Evolutionary conservation across 177 flowering plant species (phyloP).

Genomic region (Vitis hybrid): DNA sequence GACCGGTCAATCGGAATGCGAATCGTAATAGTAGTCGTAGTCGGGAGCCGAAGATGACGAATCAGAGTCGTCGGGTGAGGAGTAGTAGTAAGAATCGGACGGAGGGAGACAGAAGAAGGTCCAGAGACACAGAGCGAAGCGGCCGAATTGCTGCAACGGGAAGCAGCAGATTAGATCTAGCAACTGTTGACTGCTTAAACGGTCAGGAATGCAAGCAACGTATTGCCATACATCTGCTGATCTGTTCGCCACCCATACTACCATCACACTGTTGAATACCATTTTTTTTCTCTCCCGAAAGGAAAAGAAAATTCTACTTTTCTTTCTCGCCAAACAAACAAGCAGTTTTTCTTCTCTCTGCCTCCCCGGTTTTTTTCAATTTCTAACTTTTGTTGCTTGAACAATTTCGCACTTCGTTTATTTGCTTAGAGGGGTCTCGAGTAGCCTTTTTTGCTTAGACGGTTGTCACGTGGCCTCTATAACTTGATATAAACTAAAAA

Average conservation of each 20-base stretch:
- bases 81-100: constrained; percentile 18
- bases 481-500: no score
- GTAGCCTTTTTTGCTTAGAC: no score
- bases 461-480: no score
- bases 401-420: no score
- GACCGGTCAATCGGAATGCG: constrained; percentile 28
- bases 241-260: constrained; percentile 27
- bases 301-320: not conserved
- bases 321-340: no score
- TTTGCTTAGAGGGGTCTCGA: no score
- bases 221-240: constrained; percentile 36
- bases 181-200: constrained; percentile 28
- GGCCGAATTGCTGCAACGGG: constrained; percentile 37
- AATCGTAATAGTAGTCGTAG: constrained; percentile 17
- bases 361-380: no score
- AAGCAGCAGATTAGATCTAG: constrained; percentile 34
- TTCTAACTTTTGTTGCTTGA: no score
- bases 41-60: constrained; percentile 7
- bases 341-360: no score
- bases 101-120: constrained; percentile 35
- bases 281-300: constrained; percentile 12
- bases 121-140: constrained; percentile 36
- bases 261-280: constrained; percentile 29
- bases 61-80: not conserved
- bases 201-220: constrained; percentile 11